phyloP scores from a whole-genome alignment of 2,329 filamentous ascomycete genomes.

The Xylariaceae sp. region DNA sequence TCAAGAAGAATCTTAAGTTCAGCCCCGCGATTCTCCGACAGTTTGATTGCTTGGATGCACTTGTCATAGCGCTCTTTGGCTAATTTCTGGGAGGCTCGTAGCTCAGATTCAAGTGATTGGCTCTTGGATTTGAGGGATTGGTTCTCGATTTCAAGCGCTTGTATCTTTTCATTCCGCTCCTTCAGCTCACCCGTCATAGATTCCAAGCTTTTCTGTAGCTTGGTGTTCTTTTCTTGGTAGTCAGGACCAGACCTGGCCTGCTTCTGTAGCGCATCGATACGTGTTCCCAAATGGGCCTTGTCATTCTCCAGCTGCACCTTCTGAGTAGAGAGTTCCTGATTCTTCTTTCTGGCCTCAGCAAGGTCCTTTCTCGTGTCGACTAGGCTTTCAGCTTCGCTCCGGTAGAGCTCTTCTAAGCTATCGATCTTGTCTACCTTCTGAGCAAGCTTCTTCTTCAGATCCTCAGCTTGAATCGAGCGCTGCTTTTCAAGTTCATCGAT shows the following conservation, averaged over 20 bases:
- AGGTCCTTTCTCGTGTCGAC: slow-evolving; percentile 78
- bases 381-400: slow-evolving; percentile 58
- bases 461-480: slow-evolving; percentile 47
- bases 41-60: slow-evolving; percentile 72
- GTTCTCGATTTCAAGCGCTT: slow-evolving; percentile 75
- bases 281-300: slow-evolving; percentile 63
- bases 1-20: slow-evolving; percentile 77
- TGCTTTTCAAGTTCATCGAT: slow-evolving; percentile 69
- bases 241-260: slow-evolving; percentile 52
- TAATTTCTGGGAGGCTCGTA: slow-evolving; percentile 81
- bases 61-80: slow-evolving; percentile 88
- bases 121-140: slow-evolving; percentile 74
- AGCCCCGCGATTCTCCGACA: slow-evolving; percentile 80
- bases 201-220: slow-evolving; percentile 61
- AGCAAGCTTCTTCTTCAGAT: slow-evolving; percentile 71
- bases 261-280: slow-evolving; percentile 66
- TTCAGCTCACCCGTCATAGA: slow-evolving; percentile 55
- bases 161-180: slow-evolving; percentile 67
- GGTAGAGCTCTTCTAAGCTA: too few species aligned
- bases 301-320: slow-evolving; percentile 53
- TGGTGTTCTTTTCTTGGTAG: slow-evolving; percentile 45
- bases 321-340: slow-evolving; percentile 49
- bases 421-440: slow-evolving; percentile 81
- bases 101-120: slow-evolving; percentile 71
- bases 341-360: slow-evolving; percentile 76